These are phyloP conservation scores for Grigorovia jiainica DNA, from an alignment of 805 yeast species.

Conservation along the genomic window DNA sequence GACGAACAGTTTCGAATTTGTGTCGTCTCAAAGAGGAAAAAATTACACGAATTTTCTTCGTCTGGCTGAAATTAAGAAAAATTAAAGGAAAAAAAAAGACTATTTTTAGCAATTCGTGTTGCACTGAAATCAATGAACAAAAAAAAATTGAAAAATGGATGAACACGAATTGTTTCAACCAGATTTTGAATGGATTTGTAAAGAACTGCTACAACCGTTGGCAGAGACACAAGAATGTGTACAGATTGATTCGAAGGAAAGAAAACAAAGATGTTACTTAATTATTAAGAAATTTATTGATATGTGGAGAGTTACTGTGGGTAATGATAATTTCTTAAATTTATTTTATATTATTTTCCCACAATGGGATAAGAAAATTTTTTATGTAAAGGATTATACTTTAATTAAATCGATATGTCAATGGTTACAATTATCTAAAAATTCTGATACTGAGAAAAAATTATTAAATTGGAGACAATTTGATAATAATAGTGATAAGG, in stretches of 20 bases:
- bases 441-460: conserved; percentile 49
- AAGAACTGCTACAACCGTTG: conserved; percentile 16
- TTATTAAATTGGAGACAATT: conserved; percentile 38
- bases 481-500: conserved; percentile 16
- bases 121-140: too few relatives aligned
- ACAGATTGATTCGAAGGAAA: conserved; percentile 14
- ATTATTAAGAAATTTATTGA: conserved; percentile 34
- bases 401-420: conserved; percentile 43
- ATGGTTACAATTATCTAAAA: conserved; percentile 48
- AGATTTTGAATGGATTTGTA: conserved; percentile 31
- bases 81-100: too few relatives aligned
- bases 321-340: conserved; percentile 59
- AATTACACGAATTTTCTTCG: too few relatives aligned
- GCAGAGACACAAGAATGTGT: too few relatives aligned
- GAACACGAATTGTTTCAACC: conserved; percentile 28
- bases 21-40: too few relatives aligned
- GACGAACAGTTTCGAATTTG: too few relatives aligned
- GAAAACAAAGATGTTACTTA: conserved; percentile 16
- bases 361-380: conserved; percentile 50
- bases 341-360: conserved; percentile 49
- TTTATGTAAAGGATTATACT: conserved; percentile 53
- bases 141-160: too few relatives aligned
- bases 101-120: background rate
- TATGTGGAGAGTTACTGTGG: conserved; percentile 46
- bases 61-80: too few relatives aligned